Evolutionary conservation across 2,329 filamentous ascomycete genomes (phyloP), one percentile per base, ranked within the genome.

Genomic region (Westerdykella ornata): DNA sequence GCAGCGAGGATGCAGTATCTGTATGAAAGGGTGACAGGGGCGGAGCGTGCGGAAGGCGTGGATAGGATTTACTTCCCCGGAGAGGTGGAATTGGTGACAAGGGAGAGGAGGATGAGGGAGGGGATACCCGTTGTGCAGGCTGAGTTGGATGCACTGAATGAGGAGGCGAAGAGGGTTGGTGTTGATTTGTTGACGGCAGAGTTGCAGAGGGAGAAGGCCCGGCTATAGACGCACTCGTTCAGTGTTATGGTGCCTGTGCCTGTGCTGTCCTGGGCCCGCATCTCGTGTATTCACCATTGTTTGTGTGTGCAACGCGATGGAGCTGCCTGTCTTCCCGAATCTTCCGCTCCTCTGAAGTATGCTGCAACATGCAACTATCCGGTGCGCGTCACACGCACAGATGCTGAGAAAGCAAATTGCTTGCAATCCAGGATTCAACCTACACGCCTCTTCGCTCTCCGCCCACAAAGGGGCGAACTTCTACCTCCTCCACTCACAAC

Each of bases 1-100:
- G 77, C 77, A 20, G 72, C 73, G 38, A 68, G 82, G 15, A 79
- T 80, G 75, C 73, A 78, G 41, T 74, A 76, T 60, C 59, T 80
- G 17, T 77, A 79, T 51, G 64, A 71, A 47, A 61, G 73, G n/a
- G 75, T 79, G 2, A 66, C 75, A 14, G 68, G 65, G 3, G 71
- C 65, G 2, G 72, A 80, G 28, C 76, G 68, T 56, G 73, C 73
- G 68, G 65, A 60, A 13, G 76, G 72, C 0, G 69, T 78, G 3
- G 73, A 78, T 6, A 63, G 71, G 19, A 76, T 80, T 16, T 78
- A 74, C 49, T 78, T 76, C 46, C 76, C 76, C 1, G 76, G 76
- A 3, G 76, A 80, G 53, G 72, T 78, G 40, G 76, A 79, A 53
- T 69, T 75, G 44, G 49, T 74, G 14, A 71, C 58, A 2, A 63